These are phyloP conservation scores for Cryptosporidium canis DNA, from an alignment of 169 alveolate species.

Conservation along the genomic window DNA sequence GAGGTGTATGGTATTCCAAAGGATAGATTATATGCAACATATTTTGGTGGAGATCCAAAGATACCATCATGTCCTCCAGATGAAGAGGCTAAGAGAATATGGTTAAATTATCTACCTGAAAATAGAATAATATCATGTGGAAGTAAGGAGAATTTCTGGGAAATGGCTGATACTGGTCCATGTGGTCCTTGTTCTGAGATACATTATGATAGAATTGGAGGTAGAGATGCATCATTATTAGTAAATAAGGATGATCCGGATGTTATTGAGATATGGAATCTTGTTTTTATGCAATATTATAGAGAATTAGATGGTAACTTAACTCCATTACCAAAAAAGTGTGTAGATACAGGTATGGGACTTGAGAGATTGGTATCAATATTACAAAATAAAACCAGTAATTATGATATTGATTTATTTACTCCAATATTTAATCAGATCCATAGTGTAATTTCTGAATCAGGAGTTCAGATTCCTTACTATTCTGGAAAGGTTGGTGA, in stretches of 20 bases:
- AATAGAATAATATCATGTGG: conserved; percentile 86
- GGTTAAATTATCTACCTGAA: conserved; percentile 88
- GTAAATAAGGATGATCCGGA: conserved; percentile 93
- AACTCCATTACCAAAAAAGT: conserved; percentile 87
- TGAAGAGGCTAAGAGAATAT: conserved; percentile 86
- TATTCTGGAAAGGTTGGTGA: conserved; percentile 87
- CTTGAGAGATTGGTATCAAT: conserved; percentile 92
- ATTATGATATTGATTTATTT: conserved; percentile 94
- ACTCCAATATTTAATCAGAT: conserved; percentile 84
- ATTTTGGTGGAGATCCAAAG: conserved; percentile 93
- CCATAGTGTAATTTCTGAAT: conserved; percentile 77
- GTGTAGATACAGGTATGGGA: conserved; percentile 96
- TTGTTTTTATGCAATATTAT: conserved; percentile 94
- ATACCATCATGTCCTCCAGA: conserved; percentile 88
- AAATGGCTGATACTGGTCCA: conserved; percentile 97
- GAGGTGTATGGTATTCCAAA: conserved; percentile 86
- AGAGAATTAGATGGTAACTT: conserved; percentile 86
- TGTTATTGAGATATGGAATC: conserved; percentile 94
- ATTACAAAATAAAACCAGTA: conserved; percentile 81
- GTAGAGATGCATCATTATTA: conserved; percentile 89
- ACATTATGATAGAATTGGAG: conserved; percentile 91
- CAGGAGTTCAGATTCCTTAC: conserved; percentile 75
- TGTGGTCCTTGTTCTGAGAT: conserved; percentile 97
- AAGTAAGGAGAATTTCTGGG: conserved; percentile 94
- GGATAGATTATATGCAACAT: conserved; percentile 90